Percentiles rank a stretch among this genome's conserved stretches.
Evolutionary conservation across 148 eudicot species (phyloP).

Genomic region (Silene conica): DNA sequence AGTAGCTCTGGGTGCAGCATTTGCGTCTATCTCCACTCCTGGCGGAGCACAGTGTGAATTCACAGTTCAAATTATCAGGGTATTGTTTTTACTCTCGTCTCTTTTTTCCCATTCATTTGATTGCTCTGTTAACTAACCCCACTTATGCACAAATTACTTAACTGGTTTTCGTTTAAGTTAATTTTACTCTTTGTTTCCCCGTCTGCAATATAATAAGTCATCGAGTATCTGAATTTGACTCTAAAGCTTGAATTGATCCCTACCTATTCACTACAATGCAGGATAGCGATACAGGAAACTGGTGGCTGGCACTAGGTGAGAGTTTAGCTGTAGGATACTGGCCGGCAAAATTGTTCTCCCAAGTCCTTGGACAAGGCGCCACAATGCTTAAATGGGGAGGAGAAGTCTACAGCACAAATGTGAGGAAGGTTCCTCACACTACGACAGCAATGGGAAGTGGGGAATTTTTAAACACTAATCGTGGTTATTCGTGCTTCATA

Average conservation of each 20-base stretch:
- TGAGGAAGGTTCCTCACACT: conserved; percentile 47
- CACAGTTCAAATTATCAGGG: conserved; percentile 33
- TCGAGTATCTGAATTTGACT: too few species aligned
- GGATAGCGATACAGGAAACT: conserved; percentile 44
- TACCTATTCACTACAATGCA: conserved; percentile 10
- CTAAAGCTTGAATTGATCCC: background rate
- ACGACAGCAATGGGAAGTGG: conserved; percentile 60
- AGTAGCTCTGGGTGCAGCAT: conserved; percentile 56
- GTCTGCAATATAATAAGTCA: too few species aligned
- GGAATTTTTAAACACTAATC: conserved; percentile 14
- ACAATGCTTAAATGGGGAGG: conserved; percentile 55
- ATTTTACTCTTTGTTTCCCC: too few species aligned
- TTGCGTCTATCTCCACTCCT: conserved; percentile 39
- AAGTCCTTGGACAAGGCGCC: conserved; percentile 26
- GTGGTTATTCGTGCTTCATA: conserved; percentile 25
- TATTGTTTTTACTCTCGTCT: conserved; percentile 9
- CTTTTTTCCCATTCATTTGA: background rate
- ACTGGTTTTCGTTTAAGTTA: background rate
- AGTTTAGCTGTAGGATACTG: background rate
- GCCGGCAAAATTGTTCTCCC: conserved; percentile 35
- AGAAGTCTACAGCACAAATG: conserved; percentile 55
- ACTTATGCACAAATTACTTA: too few species aligned
- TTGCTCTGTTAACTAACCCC: too few species aligned
- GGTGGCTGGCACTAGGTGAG: conserved; percentile 49
- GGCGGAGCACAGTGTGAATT: conserved; percentile 36